Percentiles rank a stretch among this genome's conserved stretches.
Evolutionary conservation across 805 yeast species (phyloP).

Genomic region (Candida boleticola): DNA sequence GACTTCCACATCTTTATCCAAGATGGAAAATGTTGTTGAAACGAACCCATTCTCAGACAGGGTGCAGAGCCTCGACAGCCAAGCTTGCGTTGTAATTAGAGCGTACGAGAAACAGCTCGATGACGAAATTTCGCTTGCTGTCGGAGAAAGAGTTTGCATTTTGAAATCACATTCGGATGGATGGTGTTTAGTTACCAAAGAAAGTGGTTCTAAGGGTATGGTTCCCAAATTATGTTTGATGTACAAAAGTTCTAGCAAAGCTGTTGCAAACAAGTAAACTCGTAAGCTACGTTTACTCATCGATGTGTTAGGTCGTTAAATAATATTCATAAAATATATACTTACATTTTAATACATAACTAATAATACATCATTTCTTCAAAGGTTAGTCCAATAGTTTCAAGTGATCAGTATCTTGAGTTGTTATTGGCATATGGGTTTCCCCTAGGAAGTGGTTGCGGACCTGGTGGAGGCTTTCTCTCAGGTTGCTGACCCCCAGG

Average conservation of each 20-base stretch:
- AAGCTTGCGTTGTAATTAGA: constrained; percentile 20
- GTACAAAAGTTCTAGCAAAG: constrained; percentile 3
- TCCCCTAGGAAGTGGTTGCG: neutral
- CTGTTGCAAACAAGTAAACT: neutral
- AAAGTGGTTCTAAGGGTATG: constrained; percentile 22
- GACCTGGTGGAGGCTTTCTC: constrained; percentile 5
- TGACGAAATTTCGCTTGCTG: constrained; percentile 32
- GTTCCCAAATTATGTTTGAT: constrained; percentile 31
- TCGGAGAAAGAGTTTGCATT: constrained; percentile 30
- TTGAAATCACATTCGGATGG: constrained; percentile 31
- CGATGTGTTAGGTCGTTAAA: neutral
- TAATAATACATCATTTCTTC: constrained; percentile 6
- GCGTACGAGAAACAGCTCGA: constrained; percentile 25
- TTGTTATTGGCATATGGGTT: neutral
- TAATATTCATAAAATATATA: neutral
- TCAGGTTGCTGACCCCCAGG: neutral
- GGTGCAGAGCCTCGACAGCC: neutral
- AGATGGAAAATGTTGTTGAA: constrained; percentile 1
- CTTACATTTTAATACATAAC: constrained; percentile 8
- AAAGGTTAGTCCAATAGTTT: no score
- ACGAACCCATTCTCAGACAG: neutral
- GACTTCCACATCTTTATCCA: neutral
- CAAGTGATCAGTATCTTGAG: neutral
- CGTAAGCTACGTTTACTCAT: no score
- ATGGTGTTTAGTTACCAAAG: constrained; percentile 33